phyloP scores from a whole-genome alignment of 352 stramenopile genomes.

The Phytopythium helicoides region DNA sequence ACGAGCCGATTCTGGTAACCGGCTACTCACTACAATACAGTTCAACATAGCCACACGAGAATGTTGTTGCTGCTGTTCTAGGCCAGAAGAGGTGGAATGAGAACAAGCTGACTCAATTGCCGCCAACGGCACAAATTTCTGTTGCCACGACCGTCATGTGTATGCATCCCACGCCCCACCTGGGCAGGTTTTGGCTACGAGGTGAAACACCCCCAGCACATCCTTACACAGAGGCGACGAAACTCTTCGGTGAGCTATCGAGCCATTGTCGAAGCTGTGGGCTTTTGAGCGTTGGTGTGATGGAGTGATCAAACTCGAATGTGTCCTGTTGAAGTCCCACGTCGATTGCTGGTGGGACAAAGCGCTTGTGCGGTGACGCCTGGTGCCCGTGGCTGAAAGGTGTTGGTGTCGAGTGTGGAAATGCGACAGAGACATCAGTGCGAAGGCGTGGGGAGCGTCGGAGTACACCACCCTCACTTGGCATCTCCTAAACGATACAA shows the following conservation, averaged over 20 bases:
- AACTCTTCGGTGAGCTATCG: slow-evolving; percentile 78
- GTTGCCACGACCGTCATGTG: too few species aligned
- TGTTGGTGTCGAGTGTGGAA: slow-evolving; percentile 54
- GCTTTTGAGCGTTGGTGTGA: slow-evolving; percentile 86
- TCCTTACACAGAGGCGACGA: slow-evolving; percentile 73
- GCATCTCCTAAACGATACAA: slow-evolving; percentile 56
- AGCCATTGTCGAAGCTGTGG: slow-evolving; percentile 82
- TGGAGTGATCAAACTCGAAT: slow-evolving; percentile 84
- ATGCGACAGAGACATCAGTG: slow-evolving; percentile 82
- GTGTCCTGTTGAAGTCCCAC: slow-evolving; percentile 78
- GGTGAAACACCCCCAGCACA: background rate
- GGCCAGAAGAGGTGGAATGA: too few species aligned
- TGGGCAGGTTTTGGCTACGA: too few species aligned
- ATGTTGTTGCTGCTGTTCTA: too few species aligned
- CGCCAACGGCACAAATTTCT: too few species aligned
- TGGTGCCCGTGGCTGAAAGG: slow-evolving; percentile 45
- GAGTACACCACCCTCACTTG: slow-evolving; percentile 57
- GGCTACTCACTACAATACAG: too few species aligned
- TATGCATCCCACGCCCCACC: too few species aligned
- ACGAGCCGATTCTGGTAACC: too few species aligned
- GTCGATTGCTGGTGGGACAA: slow-evolving; percentile 70
- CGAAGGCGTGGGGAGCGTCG: slow-evolving; percentile 76
- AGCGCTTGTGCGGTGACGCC: slow-evolving; percentile 71
- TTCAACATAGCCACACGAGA: too few species aligned
- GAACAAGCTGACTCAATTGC: too few species aligned